These are phyloP conservation scores for Cerioporus squamosus DNA, from an alignment of 1,284 basidiomycete species.

Conservation along the genomic window DNA sequence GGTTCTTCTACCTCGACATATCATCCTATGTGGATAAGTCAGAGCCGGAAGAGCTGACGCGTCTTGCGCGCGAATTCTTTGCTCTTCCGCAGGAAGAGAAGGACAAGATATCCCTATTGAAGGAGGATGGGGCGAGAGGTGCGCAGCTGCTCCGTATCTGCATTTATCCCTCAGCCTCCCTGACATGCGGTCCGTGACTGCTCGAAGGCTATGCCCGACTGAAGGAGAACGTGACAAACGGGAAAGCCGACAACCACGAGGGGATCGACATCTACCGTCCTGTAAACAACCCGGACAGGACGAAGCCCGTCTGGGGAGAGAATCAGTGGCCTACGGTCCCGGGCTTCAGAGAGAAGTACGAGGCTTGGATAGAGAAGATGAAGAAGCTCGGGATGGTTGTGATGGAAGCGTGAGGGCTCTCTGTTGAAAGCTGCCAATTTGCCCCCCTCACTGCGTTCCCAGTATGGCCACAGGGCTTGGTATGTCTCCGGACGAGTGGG, in stretches of 20 bases:
- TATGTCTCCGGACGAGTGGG: conserved; percentile 73
- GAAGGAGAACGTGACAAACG: conserved; percentile 84
- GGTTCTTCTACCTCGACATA: conserved; percentile 87
- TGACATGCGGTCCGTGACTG: not conserved
- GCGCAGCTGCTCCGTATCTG: conserved; percentile 21
- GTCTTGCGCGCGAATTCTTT: conserved; percentile 76
- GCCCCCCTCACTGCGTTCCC: not conserved
- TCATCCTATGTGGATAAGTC: conserved; percentile 54
- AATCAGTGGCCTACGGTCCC: conserved; percentile 81
- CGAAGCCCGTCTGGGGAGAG: conserved; percentile 73
- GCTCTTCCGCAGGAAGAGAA: conserved; percentile 72
- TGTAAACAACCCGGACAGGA: conserved; percentile 69
- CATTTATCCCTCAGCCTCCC: too few species aligned
- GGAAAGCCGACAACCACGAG: conserved; percentile 86
- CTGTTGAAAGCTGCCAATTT: not conserved
- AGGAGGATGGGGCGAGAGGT: conserved; percentile 80
- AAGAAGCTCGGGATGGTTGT: conserved; percentile 73
- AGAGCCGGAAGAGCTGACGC: conserved; percentile 69
- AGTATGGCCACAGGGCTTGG: conserved; percentile 84
- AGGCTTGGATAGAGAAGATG: conserved; percentile 83
- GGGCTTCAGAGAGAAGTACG: conserved; percentile 63
- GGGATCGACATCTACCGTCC: conserved; percentile 83
- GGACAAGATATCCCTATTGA: conserved; percentile 63
- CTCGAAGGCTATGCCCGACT: conserved; percentile 67
- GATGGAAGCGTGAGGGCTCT: conserved; percentile 74